Percentiles rank a stretch among this genome's conserved stretches.
phyloP scores from a whole-genome alignment of 2,329 filamentous ascomycete genomes.

The Ophiostoma triangulosporum region DNA sequence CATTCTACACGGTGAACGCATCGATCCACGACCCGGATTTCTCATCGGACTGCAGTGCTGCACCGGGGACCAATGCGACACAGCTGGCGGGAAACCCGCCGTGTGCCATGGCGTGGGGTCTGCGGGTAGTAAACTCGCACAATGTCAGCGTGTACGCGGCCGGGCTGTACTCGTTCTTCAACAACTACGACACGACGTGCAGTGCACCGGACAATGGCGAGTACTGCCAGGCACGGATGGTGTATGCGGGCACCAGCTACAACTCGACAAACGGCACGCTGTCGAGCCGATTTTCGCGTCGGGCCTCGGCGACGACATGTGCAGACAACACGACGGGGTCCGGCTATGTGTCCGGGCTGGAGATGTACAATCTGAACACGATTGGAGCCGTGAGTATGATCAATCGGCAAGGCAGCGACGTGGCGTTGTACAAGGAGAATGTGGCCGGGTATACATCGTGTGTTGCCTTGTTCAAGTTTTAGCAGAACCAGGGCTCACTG shows the following conservation, averaged over 20 bases:
- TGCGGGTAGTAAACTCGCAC: constrained; percentile 40
- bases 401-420: constrained; percentile 10
- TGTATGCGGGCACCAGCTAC: constrained; percentile 22
- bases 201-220: constrained; percentile 22
- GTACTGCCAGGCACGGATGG: constrained; percentile 28
- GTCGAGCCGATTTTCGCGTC: not conserved
- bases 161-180: constrained; percentile 48
- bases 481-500: constrained; percentile 9
- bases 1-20: constrained; percentile 29
- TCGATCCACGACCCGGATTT: constrained; percentile 34
- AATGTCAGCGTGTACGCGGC: constrained; percentile 43
- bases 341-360: constrained; percentile 2
- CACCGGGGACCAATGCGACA: not conserved
- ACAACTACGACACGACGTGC: constrained; percentile 37
- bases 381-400: constrained; percentile 22
- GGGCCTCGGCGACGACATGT: not conserved
- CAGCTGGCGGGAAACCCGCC: constrained; percentile 18
- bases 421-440: constrained; percentile 14
- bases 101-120: constrained; percentile 48
- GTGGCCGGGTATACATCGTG: constrained; percentile 16
- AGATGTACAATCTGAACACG: constrained; percentile 33
- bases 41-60: constrained; percentile 26
- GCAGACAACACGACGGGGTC: not conserved
- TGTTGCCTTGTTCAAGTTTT: constrained; percentile 15
- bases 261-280: constrained; percentile 1